A percentile compares a stretch with the other conserved stretches of the same genome.
phyloP scores from a whole-genome alignment of 192 early-diverging fungal genomes.

The Podila epigama region DNA sequence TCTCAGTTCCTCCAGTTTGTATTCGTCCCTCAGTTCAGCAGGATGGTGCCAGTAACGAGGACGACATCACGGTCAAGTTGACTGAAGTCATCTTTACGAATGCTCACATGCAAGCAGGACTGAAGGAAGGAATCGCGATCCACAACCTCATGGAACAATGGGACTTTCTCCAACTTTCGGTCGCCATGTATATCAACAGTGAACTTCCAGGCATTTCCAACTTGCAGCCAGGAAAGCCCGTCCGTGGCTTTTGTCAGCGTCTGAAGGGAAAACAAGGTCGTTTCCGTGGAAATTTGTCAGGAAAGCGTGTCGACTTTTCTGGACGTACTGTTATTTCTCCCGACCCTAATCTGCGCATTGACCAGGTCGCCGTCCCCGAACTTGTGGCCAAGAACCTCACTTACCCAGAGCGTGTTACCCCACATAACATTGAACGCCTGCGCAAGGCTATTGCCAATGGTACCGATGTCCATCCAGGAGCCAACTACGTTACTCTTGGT shows the following conservation, averaged over 20 bases:
- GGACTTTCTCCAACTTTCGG: slow-evolving; percentile 93
- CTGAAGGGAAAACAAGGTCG: slow-evolving; percentile 99
- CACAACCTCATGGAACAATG: slow-evolving; percentile 89
- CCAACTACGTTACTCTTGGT: slow-evolving; percentile 78
- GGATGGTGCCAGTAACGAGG: slow-evolving; percentile 95
- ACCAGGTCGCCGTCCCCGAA: slow-evolving; percentile 92
- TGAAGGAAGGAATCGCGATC: slow-evolving; percentile 70
- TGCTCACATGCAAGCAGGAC: slow-evolving; percentile 70
- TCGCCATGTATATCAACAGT: slow-evolving; percentile 97
- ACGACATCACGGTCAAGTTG: slow-evolving; percentile 94
- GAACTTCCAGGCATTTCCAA: slow-evolving; percentile 91
- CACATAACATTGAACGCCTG: slow-evolving; percentile 85
- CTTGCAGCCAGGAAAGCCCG: slow-evolving; percentile 67
- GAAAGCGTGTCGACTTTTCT: slow-evolving; percentile 99
- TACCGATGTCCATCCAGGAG: slow-evolving; percentile 90
- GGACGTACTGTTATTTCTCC: slow-evolving; percentile 99
- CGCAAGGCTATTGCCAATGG: slow-evolving; percentile 84
- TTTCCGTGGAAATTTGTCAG: slow-evolving; percentile 98
- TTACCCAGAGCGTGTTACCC: slow-evolving; percentile 94
- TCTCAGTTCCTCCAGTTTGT: slow-evolving; percentile 95
- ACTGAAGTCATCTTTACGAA: slow-evolving; percentile 95
- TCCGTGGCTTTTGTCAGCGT: slow-evolving; percentile 91
- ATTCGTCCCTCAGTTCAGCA: slow-evolving; percentile 95
- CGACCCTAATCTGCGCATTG: slow-evolving; percentile 98
- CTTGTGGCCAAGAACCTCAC: slow-evolving; percentile 92